A percentile compares a stretch with the other conserved stretches of the same genome.
Evolutionary conservation across 2,329 filamentous ascomycete species (phyloP).

Genomic region (Aspergillus chevalieri): DNA sequence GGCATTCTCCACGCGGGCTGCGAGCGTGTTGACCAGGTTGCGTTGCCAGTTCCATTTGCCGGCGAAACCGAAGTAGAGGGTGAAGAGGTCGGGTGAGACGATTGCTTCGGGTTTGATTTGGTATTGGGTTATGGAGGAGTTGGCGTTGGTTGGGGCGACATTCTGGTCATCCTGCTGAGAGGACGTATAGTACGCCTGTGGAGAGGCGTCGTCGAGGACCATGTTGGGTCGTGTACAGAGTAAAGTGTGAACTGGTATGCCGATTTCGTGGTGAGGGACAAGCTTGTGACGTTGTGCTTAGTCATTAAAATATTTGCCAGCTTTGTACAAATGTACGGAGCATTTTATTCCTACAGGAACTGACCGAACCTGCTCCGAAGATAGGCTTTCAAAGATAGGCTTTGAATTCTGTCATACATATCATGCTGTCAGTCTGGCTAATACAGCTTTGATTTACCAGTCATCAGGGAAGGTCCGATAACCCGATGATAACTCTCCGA

Average conservation of each 20-base stretch:
- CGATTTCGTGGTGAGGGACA: too few species aligned
- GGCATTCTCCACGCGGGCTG: conserved; percentile 14
- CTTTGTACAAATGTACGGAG: too few species aligned
- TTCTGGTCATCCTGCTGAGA: conserved; percentile 1
- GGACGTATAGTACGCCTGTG: conserved; percentile 10
- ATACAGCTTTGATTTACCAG: too few species aligned
- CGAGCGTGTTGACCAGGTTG: conserved; percentile 2
- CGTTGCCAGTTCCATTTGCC: conserved; percentile 15
- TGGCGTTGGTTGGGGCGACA: conserved; percentile 4
- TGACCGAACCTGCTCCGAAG: too few species aligned
- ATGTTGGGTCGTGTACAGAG: conserved; percentile 8
- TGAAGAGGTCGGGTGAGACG: conserved; percentile 19
- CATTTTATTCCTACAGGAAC: too few species aligned
- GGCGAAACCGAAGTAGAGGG: conserved; percentile 23
- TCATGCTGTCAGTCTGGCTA: too few species aligned
- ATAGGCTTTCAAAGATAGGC: too few species aligned
- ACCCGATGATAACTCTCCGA: too few species aligned
- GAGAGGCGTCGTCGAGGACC: conserved; percentile 20
- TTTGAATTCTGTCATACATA: too few species aligned
- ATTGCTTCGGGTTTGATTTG: conserved; percentile 20
- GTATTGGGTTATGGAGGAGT: conserved; percentile 12
- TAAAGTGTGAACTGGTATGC: too few species aligned
- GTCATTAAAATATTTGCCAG: not conserved
- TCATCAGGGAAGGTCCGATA: too few species aligned
- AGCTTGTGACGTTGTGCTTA: conserved; percentile 1